Evolutionary conservation across 2,329 filamentous ascomycete species (phyloP).

Genomic region (Plenodomus lindquistii): DNA sequence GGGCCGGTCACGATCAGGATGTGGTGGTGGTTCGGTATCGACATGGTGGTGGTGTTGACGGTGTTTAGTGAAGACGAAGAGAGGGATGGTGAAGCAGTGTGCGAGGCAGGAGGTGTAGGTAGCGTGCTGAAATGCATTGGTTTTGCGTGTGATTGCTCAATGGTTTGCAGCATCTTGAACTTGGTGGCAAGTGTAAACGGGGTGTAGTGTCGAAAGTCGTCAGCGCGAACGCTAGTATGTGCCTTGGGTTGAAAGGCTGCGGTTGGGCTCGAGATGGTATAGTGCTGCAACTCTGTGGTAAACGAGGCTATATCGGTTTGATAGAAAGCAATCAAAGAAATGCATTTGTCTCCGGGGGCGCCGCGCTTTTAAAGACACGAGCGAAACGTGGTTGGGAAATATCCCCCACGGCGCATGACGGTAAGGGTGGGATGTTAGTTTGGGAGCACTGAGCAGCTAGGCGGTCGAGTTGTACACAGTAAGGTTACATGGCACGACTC

Average conservation of each 20-base stretch:
- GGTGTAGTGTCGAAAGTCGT: not conserved
- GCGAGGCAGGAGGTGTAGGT: conserved; percentile 36
- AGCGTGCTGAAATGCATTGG: conserved; percentile 36
- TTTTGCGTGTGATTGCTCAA: conserved; percentile 31
- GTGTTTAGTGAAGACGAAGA: conserved; percentile 20
- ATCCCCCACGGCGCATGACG: conserved; percentile 38
- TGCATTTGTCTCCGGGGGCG: not conserved
- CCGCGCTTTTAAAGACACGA: conserved; percentile 13
- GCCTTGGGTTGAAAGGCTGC: conserved; percentile 14
- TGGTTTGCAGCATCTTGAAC: conserved; percentile 41
- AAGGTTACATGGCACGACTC: conserved; percentile 36
- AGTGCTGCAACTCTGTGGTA: conserved; percentile 30
- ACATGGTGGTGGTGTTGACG: conserved; percentile 25
- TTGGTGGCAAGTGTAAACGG: conserved; percentile 5
- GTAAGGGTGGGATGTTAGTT: conserved; percentile 38
- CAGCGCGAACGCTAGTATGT: conserved; percentile 6
- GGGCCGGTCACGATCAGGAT: conserved; percentile 58
- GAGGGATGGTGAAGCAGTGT: conserved; percentile 28
- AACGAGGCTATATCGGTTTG: conserved; percentile 15
- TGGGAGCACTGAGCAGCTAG: conserved; percentile 24
- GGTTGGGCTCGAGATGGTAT: conserved; percentile 20
- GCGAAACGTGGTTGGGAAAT: conserved; percentile 20
- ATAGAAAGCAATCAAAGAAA: conserved; percentile 31
- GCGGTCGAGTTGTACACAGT: conserved; percentile 37
- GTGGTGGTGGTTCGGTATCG: conserved; percentile 48